Evolutionary conservation across 495 filamentous ascomycete genomes (phyloP), one percentile per base, ranked within the genome.

Genomic region (Parathielavia hyrcaniae): DNA sequence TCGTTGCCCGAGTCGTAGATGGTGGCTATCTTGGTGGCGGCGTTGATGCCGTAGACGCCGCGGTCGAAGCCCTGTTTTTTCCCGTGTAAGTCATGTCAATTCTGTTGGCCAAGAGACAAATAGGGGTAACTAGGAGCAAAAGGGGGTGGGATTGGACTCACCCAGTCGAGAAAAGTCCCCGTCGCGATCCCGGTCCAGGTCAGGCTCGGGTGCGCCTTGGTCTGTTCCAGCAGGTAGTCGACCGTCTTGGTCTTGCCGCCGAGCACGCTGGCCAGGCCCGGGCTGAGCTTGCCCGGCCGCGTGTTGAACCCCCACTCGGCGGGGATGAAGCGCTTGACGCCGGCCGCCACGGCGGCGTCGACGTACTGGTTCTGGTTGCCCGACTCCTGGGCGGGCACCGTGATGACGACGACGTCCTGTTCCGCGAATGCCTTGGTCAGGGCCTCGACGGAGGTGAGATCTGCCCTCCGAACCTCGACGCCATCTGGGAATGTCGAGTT

Each of bases 291-390:
- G 17, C 43, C 19, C 6, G 8, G 50, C 32, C 14, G 50, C 22
- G 68, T 66, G 50, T 79, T 73, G 46, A 68, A 53, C 0, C 84
- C 84, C 55, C 80, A 87, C 57, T 84, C 81, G 76, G 81, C 0
- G 26, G 83, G 85, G 43, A 87, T 71, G 57, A 83, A 82, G 43
- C 83, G 78, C 62, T 77, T 72, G 4, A 87, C 81, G n/a, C 77
- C 75, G 5, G 80, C 83, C 0, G 73, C 71, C 19, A 81, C 65
- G 4, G 81, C 75, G 5, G 84, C 85, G 52, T 86, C 81, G 22
- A 85, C 6, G 26, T 30, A 30, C 26, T 30, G 26, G 26, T 65
- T 63, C 55, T 86, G 80, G 1, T 62, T 61, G 5, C 62, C 57
- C 26, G 81, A 32, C 0, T 64, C 67, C 0, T 57, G 45, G 11